Base-by-base conservation (phyloP, 805 yeast genomes). In the Grigorovia jiainica region DNA sequence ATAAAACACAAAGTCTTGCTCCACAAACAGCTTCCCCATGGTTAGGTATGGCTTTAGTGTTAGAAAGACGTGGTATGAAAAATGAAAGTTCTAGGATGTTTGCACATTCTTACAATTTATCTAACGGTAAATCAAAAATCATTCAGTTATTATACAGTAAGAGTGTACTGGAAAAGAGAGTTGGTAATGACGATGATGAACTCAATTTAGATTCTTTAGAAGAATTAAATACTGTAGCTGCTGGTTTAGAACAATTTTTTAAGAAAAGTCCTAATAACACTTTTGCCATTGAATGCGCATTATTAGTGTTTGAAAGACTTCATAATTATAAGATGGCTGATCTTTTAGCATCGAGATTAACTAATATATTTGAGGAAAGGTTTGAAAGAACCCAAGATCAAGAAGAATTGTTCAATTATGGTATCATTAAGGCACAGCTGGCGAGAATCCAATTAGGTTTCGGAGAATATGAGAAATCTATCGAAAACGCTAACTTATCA, bases 41-140 rank as follows among this genome's bases (percentile, higher is more conserved):
- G 97, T 58, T 84, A 25, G 96, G 95, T 1, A 78, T 80, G 53
- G 97, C 96, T 0, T 55, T 90, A 29, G 68, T 75, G 1, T 64
- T 71, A 6, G 72, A 74, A 42, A 73, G 69, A 0, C 50, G 55
- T 10, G 85, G 82, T 2, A 71, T 79, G 38, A 33, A 34, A 0
- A 60, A 57, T 1, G 68, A 65, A n/a, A 79, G 95, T 0, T 56
- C 70, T 5, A 67, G 71, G 11, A 58, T 84, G 39, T 79, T 79
- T 52, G 80, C 84, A 1, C 97, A 92, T 61, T 84, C 95, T 0
- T 83, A 73, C 50, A 72, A 78, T 10, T 64, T 90, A 38, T 78
- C 96, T 1, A 80, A 80, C 54, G 95, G 95, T 1, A 67, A 72
- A 34, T 75, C 80, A 34, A 76, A 82, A 19, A 60, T 78, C 32